Conservation (phyloP, 192 early-diverging fungal genomes). For the Backusella circina region DNA sequence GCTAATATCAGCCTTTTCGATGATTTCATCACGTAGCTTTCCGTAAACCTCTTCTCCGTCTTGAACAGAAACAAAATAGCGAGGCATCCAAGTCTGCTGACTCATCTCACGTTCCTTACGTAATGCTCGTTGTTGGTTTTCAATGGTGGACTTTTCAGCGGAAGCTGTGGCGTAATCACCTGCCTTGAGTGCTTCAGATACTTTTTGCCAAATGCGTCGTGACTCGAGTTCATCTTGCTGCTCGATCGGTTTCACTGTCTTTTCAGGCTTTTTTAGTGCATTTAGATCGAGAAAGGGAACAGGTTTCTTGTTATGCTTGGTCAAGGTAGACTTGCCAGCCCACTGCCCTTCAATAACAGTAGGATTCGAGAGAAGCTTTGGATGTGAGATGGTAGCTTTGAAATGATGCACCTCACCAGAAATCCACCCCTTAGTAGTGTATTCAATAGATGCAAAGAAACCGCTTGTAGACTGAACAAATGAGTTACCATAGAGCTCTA, state of each 20-base stretch:
- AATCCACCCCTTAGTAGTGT: conserved; percentile 71
- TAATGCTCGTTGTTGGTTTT: conserved; percentile 59
- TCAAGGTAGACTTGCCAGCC: conserved; percentile 60
- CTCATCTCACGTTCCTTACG: conserved; percentile 58
- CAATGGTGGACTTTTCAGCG: conserved; percentile 65
- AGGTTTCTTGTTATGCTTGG: conserved; percentile 45
- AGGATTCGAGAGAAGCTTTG: conserved; percentile 7
- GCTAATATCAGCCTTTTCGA: conserved; percentile 26
- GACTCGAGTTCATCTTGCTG: conserved; percentile 64
- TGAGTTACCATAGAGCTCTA: conserved; percentile 61
- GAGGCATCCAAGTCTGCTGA: conserved; percentile 50
- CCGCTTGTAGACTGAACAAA: conserved; percentile 60
- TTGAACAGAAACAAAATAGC: conserved; percentile 42
- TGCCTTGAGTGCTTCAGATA: conserved; percentile 60
- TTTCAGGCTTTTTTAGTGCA: conserved; percentile 41
- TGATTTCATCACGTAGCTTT: conserved; percentile 26
- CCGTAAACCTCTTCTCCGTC: conserved; percentile 32
- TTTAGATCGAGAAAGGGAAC: conserved; percentile 60
- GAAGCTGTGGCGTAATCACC: conserved; percentile 70
- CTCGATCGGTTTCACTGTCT: conserved; percentile 55
- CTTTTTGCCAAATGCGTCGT: conserved; percentile 65
- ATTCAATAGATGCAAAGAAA: conserved; percentile 64
- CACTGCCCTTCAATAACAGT: conserved; percentile 61
- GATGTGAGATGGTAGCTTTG: conserved; percentile 44
- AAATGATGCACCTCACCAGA: conserved; percentile 80